A percentile compares a stretch with the other conserved stretches of the same genome.
Evolutionary conservation across 768 basidiomycete genomes (phyloP).

Genomic region (Pisolithus marmoratus): DNA sequence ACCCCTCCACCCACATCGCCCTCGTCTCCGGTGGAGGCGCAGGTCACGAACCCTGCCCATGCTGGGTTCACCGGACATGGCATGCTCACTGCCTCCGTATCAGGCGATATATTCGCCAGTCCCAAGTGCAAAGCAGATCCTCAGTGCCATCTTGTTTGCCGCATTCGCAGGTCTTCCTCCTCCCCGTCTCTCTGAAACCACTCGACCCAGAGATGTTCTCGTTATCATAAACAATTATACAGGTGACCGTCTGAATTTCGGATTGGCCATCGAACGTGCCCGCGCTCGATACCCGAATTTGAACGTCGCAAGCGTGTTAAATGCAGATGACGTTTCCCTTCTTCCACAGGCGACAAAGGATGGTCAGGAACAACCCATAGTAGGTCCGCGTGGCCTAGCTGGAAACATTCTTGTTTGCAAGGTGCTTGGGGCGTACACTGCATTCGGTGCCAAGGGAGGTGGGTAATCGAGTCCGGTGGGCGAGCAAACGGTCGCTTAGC

Average conservation of each 20-base stretch:
- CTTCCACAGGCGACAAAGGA: constrained; percentile 14
- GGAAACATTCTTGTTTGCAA: constrained; percentile 52
- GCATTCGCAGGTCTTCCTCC: constrained; percentile 25
- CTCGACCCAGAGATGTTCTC: constrained; percentile 15
- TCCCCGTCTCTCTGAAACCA: not conserved
- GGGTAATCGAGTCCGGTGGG: not conserved
- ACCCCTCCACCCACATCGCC: constrained; percentile 26
- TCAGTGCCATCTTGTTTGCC: constrained; percentile 44
- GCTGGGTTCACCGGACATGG: constrained; percentile 53
- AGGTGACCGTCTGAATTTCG: constrained; percentile 55
- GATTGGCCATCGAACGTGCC: constrained; percentile 50
- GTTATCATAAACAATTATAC: constrained; percentile 47
- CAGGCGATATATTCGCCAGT: constrained; percentile 59
- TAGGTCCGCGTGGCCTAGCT: constrained; percentile 45
- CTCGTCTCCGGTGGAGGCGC: constrained; percentile 47
- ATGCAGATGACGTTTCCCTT: constrained; percentile 53
- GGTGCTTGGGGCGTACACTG: constrained; percentile 44
- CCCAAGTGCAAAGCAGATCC: constrained; percentile 56
- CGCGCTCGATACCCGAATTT: constrained; percentile 27
- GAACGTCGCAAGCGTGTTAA: constrained; percentile 41
- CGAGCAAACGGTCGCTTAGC: too few species aligned
- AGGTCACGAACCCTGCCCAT: constrained; percentile 58
- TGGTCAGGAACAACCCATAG: constrained; percentile 21
- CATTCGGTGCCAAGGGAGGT: constrained; percentile 32
- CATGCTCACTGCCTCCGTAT: constrained; percentile 49